These are phyloP conservation scores for Gillenia trifoliata DNA, from an alignment of 306 rosid species.

Conservation along the genomic window DNA sequence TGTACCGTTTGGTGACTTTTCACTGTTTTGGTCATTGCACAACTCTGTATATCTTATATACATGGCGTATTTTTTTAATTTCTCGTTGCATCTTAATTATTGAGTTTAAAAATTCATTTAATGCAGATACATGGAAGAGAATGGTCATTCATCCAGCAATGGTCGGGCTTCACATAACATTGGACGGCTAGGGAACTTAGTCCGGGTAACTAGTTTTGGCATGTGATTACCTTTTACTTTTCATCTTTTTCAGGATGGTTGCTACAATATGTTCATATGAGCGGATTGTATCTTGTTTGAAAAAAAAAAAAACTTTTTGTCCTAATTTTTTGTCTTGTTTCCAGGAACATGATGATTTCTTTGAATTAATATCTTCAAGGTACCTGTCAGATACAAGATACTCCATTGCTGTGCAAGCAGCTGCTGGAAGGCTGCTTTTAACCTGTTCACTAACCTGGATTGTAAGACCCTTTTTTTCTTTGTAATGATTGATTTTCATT, in stretches of 20 bases:
- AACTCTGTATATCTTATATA: background rate
- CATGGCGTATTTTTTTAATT: background rate
- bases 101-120: conserved; percentile 2
- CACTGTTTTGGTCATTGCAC: background rate
- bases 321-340: background rate
- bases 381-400: conserved; percentile 68
- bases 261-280: background rate
- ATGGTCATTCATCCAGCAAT: conserved; percentile 61
- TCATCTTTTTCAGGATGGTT: background rate
- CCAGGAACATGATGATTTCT: conserved; percentile 93
- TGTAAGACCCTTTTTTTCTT: conserved; percentile 37
- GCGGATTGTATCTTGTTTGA: background rate
- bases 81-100: background rate
- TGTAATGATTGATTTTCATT: background rate
- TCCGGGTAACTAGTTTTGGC: conserved; percentile 55
- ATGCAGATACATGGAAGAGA: conserved; percentile 85
- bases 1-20: background rate
- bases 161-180: conserved; percentile 72
- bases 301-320: background rate
- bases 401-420: conserved; percentile 64
- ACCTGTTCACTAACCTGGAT: conserved; percentile 81
- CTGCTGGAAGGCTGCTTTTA: conserved; percentile 69
- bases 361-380: conserved; percentile 82
- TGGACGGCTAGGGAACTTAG: conserved; percentile 76
- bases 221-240: background rate